phyloP scores from a whole-genome alignment of 164 flowering plant species.

The Stephania yunnanensis region DNA sequence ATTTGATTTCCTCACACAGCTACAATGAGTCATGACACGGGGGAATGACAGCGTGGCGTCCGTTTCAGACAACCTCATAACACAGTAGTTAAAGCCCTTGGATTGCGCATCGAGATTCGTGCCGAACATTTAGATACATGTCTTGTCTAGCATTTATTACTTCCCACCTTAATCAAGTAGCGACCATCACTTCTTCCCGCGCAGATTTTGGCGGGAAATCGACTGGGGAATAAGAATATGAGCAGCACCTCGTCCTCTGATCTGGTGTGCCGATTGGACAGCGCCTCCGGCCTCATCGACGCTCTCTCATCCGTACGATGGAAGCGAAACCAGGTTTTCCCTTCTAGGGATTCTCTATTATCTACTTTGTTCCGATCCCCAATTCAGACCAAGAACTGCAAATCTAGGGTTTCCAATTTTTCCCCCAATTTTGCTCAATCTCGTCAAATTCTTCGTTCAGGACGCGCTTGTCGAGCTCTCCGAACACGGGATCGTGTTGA shows the following conservation, averaged over 20 bases:
- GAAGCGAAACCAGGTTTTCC: slow-evolving; percentile 76
- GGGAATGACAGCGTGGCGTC: too few relatives aligned
- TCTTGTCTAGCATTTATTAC: too few relatives aligned
- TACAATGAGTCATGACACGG: too few relatives aligned
- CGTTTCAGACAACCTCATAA: too few relatives aligned
- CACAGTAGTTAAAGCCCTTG: too few relatives aligned
- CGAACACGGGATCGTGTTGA: slow-evolving; percentile 84
- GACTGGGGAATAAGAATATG: slow-evolving; percentile 23
- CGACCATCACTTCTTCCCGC: too few relatives aligned
- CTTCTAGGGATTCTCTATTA: background rate
- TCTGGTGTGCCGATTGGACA: slow-evolving; percentile 73
- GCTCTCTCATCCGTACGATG: slow-evolving; percentile 87
- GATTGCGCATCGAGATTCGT: too few relatives aligned
- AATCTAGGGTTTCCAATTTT: slow-evolving; percentile 12
- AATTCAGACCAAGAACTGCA: background rate
- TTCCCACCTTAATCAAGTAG: too few relatives aligned
- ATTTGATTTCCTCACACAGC: too few relatives aligned
- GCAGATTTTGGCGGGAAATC: slow-evolving; percentile 42
- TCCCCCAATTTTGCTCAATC: background rate
- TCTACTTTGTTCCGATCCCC: too few relatives aligned
- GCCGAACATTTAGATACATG: too few relatives aligned
- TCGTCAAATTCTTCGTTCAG: slow-evolving; percentile 23
- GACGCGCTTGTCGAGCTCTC: slow-evolving; percentile 83
- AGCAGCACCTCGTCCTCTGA: slow-evolving; percentile 46
- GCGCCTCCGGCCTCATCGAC: slow-evolving; percentile 86